Evolutionary conservation across 2,329 filamentous ascomycete genomes (phyloP).

Genomic region (Fusarium sp.): DNA sequence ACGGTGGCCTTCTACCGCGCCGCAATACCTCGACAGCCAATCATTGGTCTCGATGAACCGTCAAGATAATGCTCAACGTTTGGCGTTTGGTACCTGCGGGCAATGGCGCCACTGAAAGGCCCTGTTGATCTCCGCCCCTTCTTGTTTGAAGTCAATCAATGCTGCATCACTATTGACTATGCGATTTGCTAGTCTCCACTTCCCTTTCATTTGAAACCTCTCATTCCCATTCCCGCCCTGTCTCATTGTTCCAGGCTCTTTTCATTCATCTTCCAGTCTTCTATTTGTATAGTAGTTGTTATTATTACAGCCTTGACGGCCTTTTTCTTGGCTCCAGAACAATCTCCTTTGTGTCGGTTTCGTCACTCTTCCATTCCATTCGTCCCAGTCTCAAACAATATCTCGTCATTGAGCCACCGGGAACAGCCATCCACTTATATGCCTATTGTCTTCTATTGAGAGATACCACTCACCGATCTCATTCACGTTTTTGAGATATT

Average conservation of each 20-base stretch:
- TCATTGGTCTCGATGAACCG: slow-evolving; percentile 9
- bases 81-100: slow-evolving; percentile 39
- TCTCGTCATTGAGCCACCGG: slow-evolving; percentile 13
- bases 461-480: neutral
- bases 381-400: slow-evolving; percentile 27
- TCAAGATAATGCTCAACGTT: slow-evolving; percentile 21
- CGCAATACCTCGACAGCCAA: slow-evolving; percentile 11
- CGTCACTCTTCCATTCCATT: slow-evolving; percentile 41
- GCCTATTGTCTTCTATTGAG: slow-evolving; percentile 17
- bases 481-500: neutral
- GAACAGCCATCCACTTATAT: slow-evolving; percentile 18
- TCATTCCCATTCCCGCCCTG: slow-evolving; percentile 10
- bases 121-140: slow-evolving; percentile 26
- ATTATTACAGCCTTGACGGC: slow-evolving; percentile 25
- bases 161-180: slow-evolving; percentile 2
- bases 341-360: slow-evolving; percentile 15
- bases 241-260: slow-evolving; percentile 29
- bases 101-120: slow-evolving; percentile 32
- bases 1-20: neutral
- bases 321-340: slow-evolving; percentile 16
- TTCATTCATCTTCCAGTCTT: slow-evolving; percentile 33
- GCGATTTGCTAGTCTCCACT: slow-evolving; percentile 12
- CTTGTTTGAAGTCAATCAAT: slow-evolving; percentile 33
- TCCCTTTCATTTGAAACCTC: slow-evolving; percentile 39
- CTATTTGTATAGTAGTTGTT: slow-evolving; percentile 7